Conservation (phyloP, 371 early-diverging fungal species). For the Mucor sp. region DNA sequence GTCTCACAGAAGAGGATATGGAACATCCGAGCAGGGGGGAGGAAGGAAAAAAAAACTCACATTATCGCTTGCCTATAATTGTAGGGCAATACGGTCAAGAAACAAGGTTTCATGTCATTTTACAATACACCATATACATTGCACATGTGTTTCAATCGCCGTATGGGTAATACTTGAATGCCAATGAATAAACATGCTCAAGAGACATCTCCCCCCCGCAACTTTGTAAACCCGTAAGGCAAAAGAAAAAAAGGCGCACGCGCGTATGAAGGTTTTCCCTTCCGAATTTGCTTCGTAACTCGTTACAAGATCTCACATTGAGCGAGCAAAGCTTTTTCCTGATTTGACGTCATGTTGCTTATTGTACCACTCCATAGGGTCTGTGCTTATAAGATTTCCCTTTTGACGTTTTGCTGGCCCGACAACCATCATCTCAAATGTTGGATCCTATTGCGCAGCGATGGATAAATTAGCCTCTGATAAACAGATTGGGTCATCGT, state of each 20-base stretch:
- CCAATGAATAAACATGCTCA: background rate
- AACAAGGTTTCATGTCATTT: conserved; percentile 1
- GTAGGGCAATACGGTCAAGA: background rate
- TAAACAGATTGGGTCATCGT: background rate
- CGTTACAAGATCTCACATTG: background rate
- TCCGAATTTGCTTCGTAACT: conserved; percentile 7
- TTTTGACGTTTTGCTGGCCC: background rate
- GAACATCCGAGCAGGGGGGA: conserved; percentile 11
- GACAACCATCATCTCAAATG: background rate
- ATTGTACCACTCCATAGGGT: background rate
- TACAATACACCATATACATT: background rate
- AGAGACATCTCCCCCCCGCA: background rate
- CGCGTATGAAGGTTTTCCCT: conserved; percentile 3
- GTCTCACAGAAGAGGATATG: background rate
- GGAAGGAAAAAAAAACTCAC: background rate
- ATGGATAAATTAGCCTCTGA: background rate
- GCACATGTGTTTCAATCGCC: background rate
- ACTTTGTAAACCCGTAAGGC: background rate
- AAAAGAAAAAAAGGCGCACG: background rate
- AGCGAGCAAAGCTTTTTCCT: background rate
- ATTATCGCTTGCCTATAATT: background rate
- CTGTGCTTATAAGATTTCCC: conserved; percentile 1
- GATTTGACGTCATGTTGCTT: background rate
- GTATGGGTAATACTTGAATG: background rate
- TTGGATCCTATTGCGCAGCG: too few species aligned